Base-by-base conservation (phyloP, 768 basidiomycete genomes). In the Omphalotus guepiniiformis region DNA sequence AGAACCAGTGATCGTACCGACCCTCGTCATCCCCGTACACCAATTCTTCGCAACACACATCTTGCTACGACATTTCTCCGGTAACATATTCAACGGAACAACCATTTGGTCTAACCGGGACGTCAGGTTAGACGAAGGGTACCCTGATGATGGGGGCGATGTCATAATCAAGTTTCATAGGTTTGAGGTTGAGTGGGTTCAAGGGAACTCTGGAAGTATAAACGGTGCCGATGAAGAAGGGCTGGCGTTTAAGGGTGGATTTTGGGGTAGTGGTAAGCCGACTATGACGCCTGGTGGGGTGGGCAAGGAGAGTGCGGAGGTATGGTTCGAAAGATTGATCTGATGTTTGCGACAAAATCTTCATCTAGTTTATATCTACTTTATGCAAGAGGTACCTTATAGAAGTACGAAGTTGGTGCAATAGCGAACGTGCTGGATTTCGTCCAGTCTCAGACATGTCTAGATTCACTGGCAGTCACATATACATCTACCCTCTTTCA, bases 151-250 rank as follows among this genome's bases (percentile, higher is more conserved):
- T 12, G 18, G 18, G 22, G 7, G 22, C 5, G 46, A 53, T 15
- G 44, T 72, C n/a, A 21, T 72, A 11, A 56, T 61, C 18, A 66
- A 66, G 6, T 52, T 70, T 11, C 66, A 71, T 30, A 53, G 55
- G 34, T 72, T 61, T 46, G 65, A 64, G 26, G 67, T 63, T 8
- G 71, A 72, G 41, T 73, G 69, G 70, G 67, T 73, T 13, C 39
- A 27, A 19, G 58, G 55, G 0, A 28, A 28, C 1, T 50, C 28
- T 18, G 42, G 41, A 3, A 58, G 48, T 7, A n/a, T n/a, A n/a
- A n/a, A n/a, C n/a, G n/a, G n/a, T n/a, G n/a, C n/a, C n/a, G 53
- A 54, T 2, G 57, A 60, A n/a, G 64, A 66, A 42, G 71, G 71
- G 0, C 53, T 69, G 42, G 66, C 69, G 21, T 69, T 73, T 40